phyloP scores from a whole-genome alignment of 306 rosid genomes.

The Gastrolobium bilobum region DNA sequence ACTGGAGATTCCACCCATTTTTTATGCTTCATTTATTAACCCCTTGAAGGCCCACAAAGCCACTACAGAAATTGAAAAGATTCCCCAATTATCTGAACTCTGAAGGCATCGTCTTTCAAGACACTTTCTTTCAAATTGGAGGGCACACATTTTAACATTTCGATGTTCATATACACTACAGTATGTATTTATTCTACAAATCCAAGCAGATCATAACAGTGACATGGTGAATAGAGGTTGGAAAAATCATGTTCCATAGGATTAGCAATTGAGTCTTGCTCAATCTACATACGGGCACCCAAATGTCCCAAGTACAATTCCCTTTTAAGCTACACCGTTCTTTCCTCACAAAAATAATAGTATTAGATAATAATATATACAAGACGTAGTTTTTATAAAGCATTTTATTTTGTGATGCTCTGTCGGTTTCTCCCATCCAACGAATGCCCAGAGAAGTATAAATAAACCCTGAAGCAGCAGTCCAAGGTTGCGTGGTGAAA shows the following conservation, averaged over 20 bases:
- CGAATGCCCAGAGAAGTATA: slow-evolving; percentile 25
- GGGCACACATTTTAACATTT: slow-evolving; percentile 8
- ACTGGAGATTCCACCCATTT: not conserved
- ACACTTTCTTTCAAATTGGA: not conserved
- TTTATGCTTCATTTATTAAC: slow-evolving; percentile 15
- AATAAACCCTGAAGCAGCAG: slow-evolving; percentile 16
- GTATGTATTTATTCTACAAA: not conserved
- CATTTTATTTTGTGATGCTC: not conserved
- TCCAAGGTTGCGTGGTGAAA: not conserved
- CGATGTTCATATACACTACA: not conserved
- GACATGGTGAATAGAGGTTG: not conserved
- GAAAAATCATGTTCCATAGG: not conserved
- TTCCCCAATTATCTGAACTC: slow-evolving; percentile 28
- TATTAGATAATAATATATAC: not conserved
- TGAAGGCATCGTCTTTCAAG: not conserved
- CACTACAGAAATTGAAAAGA: slow-evolving; percentile 29
- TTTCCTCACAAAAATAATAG: not conserved
- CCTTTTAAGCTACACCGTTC: not conserved
- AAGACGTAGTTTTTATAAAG: slow-evolving; percentile 7
- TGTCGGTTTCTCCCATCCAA: not conserved
- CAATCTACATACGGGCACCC: not conserved
- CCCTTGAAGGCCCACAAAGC: slow-evolving; percentile 42
- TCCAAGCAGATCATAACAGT: not conserved
- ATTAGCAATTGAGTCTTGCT: not conserved
- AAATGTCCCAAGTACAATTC: not conserved